phyloP scores from a whole-genome alignment of 2,329 filamentous ascomycete species.

The Neonectria magnoliae region DNA sequence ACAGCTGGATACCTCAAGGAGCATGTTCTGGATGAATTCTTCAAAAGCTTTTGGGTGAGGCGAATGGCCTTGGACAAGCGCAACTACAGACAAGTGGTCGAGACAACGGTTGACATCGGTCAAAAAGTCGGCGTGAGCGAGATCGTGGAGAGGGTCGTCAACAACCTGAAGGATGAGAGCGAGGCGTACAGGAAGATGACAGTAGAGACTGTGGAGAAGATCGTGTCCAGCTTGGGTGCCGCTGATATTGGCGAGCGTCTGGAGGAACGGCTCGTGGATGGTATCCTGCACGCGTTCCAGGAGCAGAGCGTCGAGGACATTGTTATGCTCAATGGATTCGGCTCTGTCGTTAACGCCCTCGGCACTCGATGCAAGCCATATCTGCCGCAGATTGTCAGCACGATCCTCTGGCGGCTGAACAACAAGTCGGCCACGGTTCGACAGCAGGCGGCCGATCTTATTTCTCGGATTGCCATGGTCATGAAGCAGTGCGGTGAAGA shows the following conservation, averaged over 20 bases:
- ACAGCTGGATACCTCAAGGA: constrained; percentile 96
- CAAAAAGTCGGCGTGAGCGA: constrained; percentile 98
- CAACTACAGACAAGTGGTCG: constrained; percentile 97
- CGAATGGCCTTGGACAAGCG: constrained; percentile 97
- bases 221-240: constrained; percentile 90
- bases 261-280: constrained; percentile 93
- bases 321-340: constrained; percentile 96
- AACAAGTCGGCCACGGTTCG: constrained; percentile 97
- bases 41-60: constrained; percentile 98
- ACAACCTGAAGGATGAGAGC: constrained; percentile 97
- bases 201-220: constrained; percentile 96
- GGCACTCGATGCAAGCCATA: constrained; percentile 96
- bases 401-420: constrained; percentile 95
- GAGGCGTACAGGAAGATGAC: constrained; percentile 99
- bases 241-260: constrained; percentile 93
- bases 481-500: constrained; percentile 99
- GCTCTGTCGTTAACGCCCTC: constrained; percentile 94
- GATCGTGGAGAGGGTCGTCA: constrained; percentile 92
- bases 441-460: constrained; percentile 95
- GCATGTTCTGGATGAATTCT: constrained; percentile 93
- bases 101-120: constrained; percentile 95
- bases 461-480: constrained; percentile 96
- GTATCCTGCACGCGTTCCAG: constrained; percentile 95
- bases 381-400: constrained; percentile 94
- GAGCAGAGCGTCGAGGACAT: constrained; percentile 97